These are phyloP conservation scores for Bifiguratus adelaidae DNA, from an alignment of 192 early-diverging fungal species.

Conservation along the genomic window DNA sequence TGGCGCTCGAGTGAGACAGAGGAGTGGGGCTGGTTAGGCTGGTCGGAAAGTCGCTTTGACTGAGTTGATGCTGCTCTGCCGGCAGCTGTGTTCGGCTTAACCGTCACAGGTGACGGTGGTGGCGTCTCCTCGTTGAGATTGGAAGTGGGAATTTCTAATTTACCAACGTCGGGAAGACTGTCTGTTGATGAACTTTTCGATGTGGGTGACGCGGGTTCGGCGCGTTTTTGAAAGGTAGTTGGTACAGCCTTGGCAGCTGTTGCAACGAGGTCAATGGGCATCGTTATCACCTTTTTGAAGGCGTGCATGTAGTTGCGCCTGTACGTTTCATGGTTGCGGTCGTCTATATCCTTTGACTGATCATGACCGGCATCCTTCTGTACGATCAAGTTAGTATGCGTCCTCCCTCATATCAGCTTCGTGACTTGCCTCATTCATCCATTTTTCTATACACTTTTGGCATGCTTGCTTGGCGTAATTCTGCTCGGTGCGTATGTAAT, in stretches of 20 bases:
- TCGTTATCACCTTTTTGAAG: constrained; percentile 36
- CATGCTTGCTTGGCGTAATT: constrained; percentile 44
- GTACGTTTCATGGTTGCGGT: constrained; percentile 23
- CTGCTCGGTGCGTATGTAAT: constrained; percentile 58
- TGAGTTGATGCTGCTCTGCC: background rate
- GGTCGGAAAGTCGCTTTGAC: background rate
- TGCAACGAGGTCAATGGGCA: constrained; percentile 28
- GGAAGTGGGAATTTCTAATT: no score
- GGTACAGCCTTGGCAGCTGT: constrained; percentile 19
- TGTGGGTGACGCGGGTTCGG: constrained; percentile 3
- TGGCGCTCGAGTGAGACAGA: background rate
- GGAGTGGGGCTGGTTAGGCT: background rate
- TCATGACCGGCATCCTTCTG: constrained; percentile 3
- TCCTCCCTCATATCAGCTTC: background rate
- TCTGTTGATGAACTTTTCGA: no score
- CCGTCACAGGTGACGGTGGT: background rate
- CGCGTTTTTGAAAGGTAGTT: constrained; percentile 9
- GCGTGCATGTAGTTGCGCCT: constrained; percentile 38
- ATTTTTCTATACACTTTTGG: constrained; percentile 51
- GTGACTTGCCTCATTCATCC: constrained; percentile 48
- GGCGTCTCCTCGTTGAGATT: background rate
- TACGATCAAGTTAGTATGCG: background rate
- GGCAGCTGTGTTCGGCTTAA: background rate
- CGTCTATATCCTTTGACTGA: constrained; percentile 19
- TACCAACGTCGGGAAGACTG: no score